phyloP scores from a whole-genome alignment of 345 rosid species.

The Acer negundo region DNA sequence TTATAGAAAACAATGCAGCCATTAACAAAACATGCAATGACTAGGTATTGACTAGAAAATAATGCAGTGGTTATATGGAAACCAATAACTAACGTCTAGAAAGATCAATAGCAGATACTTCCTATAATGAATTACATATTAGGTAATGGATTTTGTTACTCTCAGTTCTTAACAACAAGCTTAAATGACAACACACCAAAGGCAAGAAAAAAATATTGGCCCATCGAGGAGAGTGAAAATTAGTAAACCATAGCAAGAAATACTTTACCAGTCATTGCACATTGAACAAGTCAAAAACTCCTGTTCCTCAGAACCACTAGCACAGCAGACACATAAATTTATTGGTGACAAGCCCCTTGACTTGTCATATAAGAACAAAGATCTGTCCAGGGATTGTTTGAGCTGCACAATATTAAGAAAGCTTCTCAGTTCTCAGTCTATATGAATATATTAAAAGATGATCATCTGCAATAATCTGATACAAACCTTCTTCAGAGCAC shows the following conservation, averaged over 20 bases:
- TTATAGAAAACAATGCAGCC: background rate
- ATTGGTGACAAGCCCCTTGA: constrained; percentile 31
- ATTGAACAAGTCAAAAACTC: constrained; percentile 40
- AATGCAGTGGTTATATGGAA: background rate
- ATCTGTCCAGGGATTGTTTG: constrained; percentile 45
- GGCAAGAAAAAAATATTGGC: background rate
- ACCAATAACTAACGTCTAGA: background rate
- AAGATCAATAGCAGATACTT: constrained; percentile 10
- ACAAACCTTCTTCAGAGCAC: constrained; percentile 51
- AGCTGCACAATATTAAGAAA: constrained; percentile 43
- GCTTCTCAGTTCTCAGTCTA: constrained; percentile 8
- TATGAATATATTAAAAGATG: background rate
- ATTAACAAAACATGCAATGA: background rate
- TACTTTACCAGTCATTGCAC: constrained; percentile 65
- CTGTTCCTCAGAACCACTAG: constrained; percentile 34
- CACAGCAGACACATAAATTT: constrained; percentile 42
- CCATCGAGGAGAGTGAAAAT: background rate
- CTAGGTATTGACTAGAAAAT: background rate
- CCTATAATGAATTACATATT: background rate
- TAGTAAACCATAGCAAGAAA: constrained; percentile 11
- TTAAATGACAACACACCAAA: background rate
- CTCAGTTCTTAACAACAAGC: constrained; percentile 9
- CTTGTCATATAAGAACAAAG: constrained; percentile 47
- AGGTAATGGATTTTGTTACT: background rate
- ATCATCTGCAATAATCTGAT: constrained; percentile 7